Evolutionary conservation across 345 rosid genomes (phyloP).

Genomic region (Eucalyptus marginata): DNA sequence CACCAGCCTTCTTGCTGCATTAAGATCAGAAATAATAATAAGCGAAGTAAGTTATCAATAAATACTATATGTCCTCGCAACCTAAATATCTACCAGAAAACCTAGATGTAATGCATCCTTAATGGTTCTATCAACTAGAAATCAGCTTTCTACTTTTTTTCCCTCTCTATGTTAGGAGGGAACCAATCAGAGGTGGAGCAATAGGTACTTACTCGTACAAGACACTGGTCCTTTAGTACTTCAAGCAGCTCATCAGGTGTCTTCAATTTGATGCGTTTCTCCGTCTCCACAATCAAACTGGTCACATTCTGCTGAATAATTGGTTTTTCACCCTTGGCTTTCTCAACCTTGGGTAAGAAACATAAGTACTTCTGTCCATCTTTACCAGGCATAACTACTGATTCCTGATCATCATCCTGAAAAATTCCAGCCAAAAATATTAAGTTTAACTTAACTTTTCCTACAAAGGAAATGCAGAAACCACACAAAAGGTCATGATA

Average conservation of each 20-base stretch:
- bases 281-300: constrained; percentile 73
- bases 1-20: constrained; percentile 99
- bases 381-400: constrained; percentile 54
- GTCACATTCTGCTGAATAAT: constrained; percentile 39
- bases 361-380: constrained; percentile 51
- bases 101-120: neutral
- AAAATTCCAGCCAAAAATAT: neutral
- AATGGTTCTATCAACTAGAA: neutral
- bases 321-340: constrained; percentile 33
- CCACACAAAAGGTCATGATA: neutral
- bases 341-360: constrained; percentile 79
- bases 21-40: neutral
- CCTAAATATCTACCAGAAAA: neutral
- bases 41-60: neutral
- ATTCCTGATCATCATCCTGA: constrained; percentile 75
- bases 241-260: constrained; percentile 89
- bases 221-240: constrained; percentile 46
- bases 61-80: neutral
- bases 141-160: neutral
- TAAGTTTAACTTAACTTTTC: neutral
- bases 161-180: neutral
- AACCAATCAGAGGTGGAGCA: neutral
- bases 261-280: constrained; percentile 59
- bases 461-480: neutral
- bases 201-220: constrained; percentile 39